Evolutionary conservation across 106 monocot genomes (phyloP).

Genomic region (Gastrodia elata): DNA sequence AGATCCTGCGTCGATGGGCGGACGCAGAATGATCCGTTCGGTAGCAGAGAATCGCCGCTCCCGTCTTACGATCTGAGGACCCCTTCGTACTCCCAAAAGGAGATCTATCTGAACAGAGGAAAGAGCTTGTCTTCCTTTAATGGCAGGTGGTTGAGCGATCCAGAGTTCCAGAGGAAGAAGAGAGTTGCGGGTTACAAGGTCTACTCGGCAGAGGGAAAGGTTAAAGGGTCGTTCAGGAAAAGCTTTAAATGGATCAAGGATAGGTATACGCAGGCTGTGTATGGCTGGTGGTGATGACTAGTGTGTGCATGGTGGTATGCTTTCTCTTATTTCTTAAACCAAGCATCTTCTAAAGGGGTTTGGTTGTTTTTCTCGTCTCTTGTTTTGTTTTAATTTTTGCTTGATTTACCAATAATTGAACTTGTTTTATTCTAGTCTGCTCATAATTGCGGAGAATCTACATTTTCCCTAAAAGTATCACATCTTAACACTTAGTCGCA

Average conservation of each 20-base stretch:
- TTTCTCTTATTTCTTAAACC: no score
- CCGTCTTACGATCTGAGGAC: constrained; percentile 5
- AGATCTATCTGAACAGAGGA: constrained; percentile 26
- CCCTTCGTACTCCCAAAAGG: constrained; percentile 5
- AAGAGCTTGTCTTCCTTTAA: constrained; percentile 18
- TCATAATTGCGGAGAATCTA: no score
- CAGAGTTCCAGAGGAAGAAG: constrained; percentile 67
- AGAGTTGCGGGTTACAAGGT: constrained; percentile 56
- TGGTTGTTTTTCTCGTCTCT: no score
- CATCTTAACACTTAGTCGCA: no score
- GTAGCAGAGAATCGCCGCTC: neutral
- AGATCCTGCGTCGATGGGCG: constrained; percentile 33
- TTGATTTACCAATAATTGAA: no score
- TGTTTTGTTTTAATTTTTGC: no score
- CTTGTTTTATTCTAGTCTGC: no score
- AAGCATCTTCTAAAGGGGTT: no score
- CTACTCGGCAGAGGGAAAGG: constrained; percentile 51
- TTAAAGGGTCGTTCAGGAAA: constrained; percentile 45
- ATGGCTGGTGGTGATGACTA: constrained; percentile 33
- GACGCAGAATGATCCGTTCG: constrained; percentile 3
- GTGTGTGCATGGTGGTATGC: neutral
- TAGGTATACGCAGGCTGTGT: constrained; percentile 27
- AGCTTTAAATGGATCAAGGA: constrained; percentile 70
- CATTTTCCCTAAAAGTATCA: no score
- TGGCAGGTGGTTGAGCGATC: constrained; percentile 28